These are phyloP conservation scores for Suhomyces ambrosiae DNA, from an alignment of 1,139 yeast genomes.

Conservation along the genomic window DNA sequence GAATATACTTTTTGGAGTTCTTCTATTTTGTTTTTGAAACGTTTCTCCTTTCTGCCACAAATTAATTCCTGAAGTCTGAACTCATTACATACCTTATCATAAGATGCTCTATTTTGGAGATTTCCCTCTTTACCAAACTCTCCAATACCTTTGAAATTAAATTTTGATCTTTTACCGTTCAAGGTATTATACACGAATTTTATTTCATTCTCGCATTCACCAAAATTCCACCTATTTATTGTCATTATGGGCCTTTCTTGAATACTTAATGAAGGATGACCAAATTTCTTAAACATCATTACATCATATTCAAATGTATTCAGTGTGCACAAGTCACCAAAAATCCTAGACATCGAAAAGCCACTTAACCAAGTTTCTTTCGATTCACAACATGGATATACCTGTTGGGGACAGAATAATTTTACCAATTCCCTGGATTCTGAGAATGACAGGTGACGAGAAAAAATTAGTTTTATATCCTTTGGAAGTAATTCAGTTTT, in stretches of 20 bases:
- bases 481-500: slow-evolving; percentile 40
- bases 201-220: slow-evolving; percentile 34
- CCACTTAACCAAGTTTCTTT: slow-evolving; percentile 42
- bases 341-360: slow-evolving; percentile 44
- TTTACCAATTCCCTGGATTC: slow-evolving; percentile 45
- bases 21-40: slow-evolving; percentile 24
- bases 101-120: slow-evolving; percentile 2
- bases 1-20: slow-evolving; percentile 22
- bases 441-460: slow-evolving; percentile 56
- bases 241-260: slow-evolving; percentile 24
- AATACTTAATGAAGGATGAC: slow-evolving; percentile 21
- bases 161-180: slow-evolving; percentile 3
- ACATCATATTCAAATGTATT: slow-evolving; percentile 34
- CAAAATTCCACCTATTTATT: slow-evolving; percentile 39
- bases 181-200: slow-evolving; percentile 18
- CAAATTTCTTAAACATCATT: slow-evolving; percentile 23
- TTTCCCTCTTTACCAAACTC: slow-evolving; percentile 6
- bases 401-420: slow-evolving; percentile 44
- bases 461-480: slow-evolving; percentile 44
- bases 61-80: slow-evolving; percentile 27
- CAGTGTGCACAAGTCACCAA: slow-evolving; percentile 41
- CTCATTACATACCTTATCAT: slow-evolving; percentile 17
- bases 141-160: slow-evolving; percentile 17
- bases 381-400: slow-evolving; percentile 49
- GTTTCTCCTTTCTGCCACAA: slow-evolving; percentile 28